Percentiles rank a stretch among this genome's conserved stretches.
phyloP scores from a whole-genome alignment of 345 rosid genomes.

The Euphorbia lathyris region DNA sequence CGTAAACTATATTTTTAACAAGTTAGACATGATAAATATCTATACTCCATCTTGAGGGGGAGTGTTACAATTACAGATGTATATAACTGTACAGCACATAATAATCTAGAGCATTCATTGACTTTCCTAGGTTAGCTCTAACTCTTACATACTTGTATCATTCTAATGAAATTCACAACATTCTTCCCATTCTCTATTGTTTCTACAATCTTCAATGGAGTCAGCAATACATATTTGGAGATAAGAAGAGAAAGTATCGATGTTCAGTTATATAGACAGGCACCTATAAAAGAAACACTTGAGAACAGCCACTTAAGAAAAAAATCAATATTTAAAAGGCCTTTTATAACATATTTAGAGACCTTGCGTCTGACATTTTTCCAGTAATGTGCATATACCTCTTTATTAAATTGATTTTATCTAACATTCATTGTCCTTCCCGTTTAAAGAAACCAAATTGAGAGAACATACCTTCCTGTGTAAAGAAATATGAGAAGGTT shows the following conservation, averaged over 20 bases:
- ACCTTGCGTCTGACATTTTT: not conserved
- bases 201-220: not conserved
- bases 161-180: too few species aligned
- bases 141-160: too few species aligned
- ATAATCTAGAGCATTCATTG: too few species aligned
- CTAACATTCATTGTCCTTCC: not conserved
- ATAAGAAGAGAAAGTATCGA: too few species aligned
- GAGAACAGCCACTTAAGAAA: not conserved
- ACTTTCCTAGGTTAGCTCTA: too few species aligned
- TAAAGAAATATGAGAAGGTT: constrained; percentile 85
- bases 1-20: too few species aligned
- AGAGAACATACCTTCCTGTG: constrained; percentile 66
- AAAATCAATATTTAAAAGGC: not conserved
- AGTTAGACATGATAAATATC: too few species aligned
- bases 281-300: not conserved
- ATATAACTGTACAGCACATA: too few species aligned
- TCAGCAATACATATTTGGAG: not conserved
- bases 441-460: not conserved
- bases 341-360: not conserved
- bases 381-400: not conserved
- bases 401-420: not conserved
- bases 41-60: too few species aligned
- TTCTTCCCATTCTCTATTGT: too few species aligned
- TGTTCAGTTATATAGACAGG: not conserved
- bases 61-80: too few species aligned